These are phyloP conservation scores for Gamsiella multidivaricata DNA, from an alignment of 192 early-diverging fungal genomes.

Conservation along the genomic window DNA sequence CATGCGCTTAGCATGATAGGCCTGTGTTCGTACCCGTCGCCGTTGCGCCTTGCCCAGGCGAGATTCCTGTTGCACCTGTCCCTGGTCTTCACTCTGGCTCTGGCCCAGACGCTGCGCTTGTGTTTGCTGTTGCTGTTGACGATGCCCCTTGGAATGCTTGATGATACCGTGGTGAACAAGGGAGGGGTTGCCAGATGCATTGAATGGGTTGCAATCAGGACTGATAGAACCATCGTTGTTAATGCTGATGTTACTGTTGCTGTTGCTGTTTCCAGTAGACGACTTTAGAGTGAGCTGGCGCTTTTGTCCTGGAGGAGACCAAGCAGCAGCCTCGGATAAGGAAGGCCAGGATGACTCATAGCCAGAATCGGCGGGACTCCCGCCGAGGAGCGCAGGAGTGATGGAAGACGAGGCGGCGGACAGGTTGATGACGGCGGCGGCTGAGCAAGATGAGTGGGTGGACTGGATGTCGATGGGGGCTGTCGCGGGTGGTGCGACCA, in stretches of 20 bases:
- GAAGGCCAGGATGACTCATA: conserved; percentile 56
- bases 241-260: conserved; percentile 6
- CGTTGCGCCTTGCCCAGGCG: conserved; percentile 32
- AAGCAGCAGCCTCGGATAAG: conserved; percentile 43
- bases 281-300: conserved; percentile 10
- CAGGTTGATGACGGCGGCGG: background rate
- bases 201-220: background rate
- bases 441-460: background rate
- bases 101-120: background rate
- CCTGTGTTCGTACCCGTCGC: conserved; percentile 26
- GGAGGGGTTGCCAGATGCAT: background rate
- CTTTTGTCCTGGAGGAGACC: conserved; percentile 24
- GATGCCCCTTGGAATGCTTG: background rate
- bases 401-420: background rate
- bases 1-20: conserved; percentile 39
- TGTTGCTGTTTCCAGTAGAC: background rate
- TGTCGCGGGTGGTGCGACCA: conserved; percentile 20
- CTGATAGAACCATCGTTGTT: no score
- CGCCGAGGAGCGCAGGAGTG: background rate
- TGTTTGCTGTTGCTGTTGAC: background rate
- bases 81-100: no score
- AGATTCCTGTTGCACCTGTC: background rate
- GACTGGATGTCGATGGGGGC: conserved; percentile 47
- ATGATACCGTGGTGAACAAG: background rate
- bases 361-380: conserved; percentile 47